Base-by-base conservation (phyloP, 2,329 filamentous ascomycete genomes). In the Basipetospora chlamydospora region DNA sequence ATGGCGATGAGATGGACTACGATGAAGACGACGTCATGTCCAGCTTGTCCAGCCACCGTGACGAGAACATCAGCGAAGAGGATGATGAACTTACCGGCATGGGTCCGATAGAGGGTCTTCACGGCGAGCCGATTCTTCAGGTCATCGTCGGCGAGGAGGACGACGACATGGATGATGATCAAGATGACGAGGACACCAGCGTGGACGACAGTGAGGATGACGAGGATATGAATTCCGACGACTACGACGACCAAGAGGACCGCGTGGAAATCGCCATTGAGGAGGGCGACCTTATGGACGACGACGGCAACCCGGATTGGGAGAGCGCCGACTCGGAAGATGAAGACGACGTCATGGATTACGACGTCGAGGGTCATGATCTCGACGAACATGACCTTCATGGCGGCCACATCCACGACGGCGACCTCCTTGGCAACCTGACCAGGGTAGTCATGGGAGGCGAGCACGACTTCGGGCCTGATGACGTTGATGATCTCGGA, bases 1-100 rank as follows among this genome's bases (percentile, higher is more conserved):
- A 84, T 41, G 88, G 85, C 46, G 85, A 94, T 26, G 88, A 93
- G 45, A 90, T 95, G 76, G 84, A 92, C 38, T 94, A 92, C 48
- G 70, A 66, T 16, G 85, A 90, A 30, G 82, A 88, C 45, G 22
- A 23, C 11, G 22, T 23, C 22, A 23, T 23, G 22, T 23, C 22
- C 22, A 86, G 86, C 22, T 70, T 82, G 50, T 77, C 77, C 0
- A 72, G 70, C 44, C 82, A 88, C 49, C 83, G 83, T 40, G 82
- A 86, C 48, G 83, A 90, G 46, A 80, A 88, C 39, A 77, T 94
- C 40, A 94, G 87, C 49, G 88, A 92, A 49, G 83, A 90, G 40
- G 84, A 92, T 43, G 84, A 92, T 39, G 82, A 82, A 20, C 69
- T 86, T 35, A 77, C 77, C 42, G 82, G 77, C 26, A 87, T 92